These are phyloP conservation scores for Nicotiana rustica DNA, from an alignment of 305 asterid genomes.

Conservation along the genomic window DNA sequence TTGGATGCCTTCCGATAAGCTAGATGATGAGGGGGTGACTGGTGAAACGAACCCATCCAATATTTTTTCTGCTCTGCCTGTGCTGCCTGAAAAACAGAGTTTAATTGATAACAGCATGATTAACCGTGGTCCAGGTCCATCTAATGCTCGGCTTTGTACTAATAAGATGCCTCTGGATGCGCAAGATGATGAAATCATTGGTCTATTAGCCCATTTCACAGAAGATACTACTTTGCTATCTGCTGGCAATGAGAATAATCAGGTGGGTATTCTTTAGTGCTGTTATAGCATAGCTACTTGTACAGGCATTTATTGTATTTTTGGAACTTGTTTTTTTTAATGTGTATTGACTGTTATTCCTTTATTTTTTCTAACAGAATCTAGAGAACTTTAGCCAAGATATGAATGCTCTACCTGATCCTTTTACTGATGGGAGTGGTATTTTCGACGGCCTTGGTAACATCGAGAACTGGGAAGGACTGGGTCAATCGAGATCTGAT, in stretches of 20 bases:
- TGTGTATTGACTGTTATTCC: not conserved
- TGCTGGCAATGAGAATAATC: slow-evolving; percentile 41
- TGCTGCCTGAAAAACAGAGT: slow-evolving; percentile 38
- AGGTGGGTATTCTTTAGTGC: slow-evolving; percentile 49
- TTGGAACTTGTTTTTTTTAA: not conserved
- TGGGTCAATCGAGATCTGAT: slow-evolving; percentile 40
- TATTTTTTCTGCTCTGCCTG: slow-evolving; percentile 29
- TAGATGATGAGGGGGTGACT: slow-evolving; percentile 55
- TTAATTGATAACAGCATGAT: slow-evolving; percentile 31
- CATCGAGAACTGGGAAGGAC: slow-evolving; percentile 40
- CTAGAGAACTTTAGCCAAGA: slow-evolving; percentile 44
- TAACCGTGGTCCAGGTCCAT: slow-evolving; percentile 34
- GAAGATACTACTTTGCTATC: slow-evolving; percentile 45
- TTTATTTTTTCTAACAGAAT: slow-evolving; percentile 30
- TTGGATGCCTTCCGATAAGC: not conserved
- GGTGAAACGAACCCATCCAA: slow-evolving; percentile 32
- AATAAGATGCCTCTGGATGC: slow-evolving; percentile 37
- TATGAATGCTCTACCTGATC: slow-evolving; percentile 19
- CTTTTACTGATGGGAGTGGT: slow-evolving; percentile 48
- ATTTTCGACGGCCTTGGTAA: slow-evolving; percentile 55
- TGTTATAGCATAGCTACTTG: not conserved
- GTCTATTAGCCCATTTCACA: slow-evolving; percentile 46
- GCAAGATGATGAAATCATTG: slow-evolving; percentile 51
- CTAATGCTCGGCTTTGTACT: slow-evolving; percentile 39
- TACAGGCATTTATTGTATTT: not conserved